Conservation (phyloP, 2,329 filamentous ascomycete genomes). For the Trichoderma sp. region DNA sequence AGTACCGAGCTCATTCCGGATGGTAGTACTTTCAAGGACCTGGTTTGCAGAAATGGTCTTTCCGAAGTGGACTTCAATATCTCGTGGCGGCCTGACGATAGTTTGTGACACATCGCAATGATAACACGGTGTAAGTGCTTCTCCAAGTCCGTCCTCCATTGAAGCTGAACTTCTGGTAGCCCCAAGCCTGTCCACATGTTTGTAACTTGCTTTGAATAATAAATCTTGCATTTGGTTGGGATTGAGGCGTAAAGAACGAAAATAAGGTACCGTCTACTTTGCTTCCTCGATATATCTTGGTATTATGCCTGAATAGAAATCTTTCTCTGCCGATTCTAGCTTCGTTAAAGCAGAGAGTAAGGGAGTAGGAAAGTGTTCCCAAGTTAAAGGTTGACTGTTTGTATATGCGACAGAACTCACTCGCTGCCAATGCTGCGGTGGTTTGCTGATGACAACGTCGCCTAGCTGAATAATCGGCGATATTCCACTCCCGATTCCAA, state of each 20-base stretch:
- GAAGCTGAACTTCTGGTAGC: neutral
- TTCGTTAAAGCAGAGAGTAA: neutral
- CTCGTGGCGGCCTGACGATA: neutral
- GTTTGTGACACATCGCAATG: neutral
- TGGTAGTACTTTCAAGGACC: neutral
- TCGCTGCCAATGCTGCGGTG: neutral
- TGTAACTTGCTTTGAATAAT: neutral
- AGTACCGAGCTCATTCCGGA: neutral
- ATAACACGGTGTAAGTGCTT: neutral
- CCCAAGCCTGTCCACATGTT: neutral
- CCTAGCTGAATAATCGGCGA: neutral
- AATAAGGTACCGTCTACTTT: neutral
- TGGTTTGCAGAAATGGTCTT: neutral
- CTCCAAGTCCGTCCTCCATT: neutral
- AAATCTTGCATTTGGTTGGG: neutral
- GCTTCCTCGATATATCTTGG: neutral
- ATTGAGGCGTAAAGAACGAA: neutral
- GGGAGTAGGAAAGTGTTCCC: neutral
- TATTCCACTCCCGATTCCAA: neutral
- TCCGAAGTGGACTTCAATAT: neutral
- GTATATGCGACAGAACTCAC: neutral
- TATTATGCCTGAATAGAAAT: neutral
- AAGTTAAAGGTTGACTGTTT: neutral
- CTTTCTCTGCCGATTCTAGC: fast-evolving
- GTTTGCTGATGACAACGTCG: neutral